Conservation (phyloP, 2,329 filamentous ascomycete species). For the Grosmannia clavigera region DNA sequence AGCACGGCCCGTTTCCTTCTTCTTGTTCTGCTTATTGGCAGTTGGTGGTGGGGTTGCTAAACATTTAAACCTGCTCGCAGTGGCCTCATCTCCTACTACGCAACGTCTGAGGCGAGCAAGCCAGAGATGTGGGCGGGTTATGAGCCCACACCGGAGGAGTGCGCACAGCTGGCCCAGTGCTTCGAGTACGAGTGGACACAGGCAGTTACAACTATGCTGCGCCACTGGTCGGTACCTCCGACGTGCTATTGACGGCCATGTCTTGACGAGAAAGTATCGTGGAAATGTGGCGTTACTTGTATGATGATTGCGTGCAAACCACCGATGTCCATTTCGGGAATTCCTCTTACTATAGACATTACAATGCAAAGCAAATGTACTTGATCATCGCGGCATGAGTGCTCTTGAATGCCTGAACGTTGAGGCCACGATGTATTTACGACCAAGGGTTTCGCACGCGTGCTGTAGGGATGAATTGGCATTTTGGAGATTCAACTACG, state of each 20-base stretch:
- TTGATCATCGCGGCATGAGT: too few species aligned
- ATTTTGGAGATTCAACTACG: too few species aligned
- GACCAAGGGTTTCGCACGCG: too few species aligned
- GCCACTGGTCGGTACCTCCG: slow-evolving; percentile 54
- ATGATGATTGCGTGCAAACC: neutral
- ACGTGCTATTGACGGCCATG: slow-evolving; percentile 18
- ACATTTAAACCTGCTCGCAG: slow-evolving; percentile 22
- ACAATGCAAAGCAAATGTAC: too few species aligned
- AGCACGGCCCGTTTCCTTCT: slow-evolving; percentile 1
- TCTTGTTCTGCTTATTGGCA: slow-evolving; percentile 15
- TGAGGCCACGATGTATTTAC: too few species aligned
- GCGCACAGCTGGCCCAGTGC: slow-evolving; percentile 45
- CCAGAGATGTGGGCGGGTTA: slow-evolving; percentile 59
- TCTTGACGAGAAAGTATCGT: too few species aligned
- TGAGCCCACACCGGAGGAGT: slow-evolving; percentile 41
- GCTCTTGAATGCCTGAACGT: too few species aligned
- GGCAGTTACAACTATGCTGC: slow-evolving; percentile 52
- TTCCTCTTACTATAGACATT: too few species aligned
- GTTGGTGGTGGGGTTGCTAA: neutral
- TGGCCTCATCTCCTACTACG: slow-evolving; percentile 47
- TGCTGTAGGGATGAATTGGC: too few species aligned
- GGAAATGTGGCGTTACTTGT: neutral
- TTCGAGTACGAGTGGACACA: slow-evolving; percentile 56
- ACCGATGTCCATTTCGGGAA: too few species aligned
- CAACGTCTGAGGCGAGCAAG: slow-evolving; percentile 45